Evolutionary conservation across 441 rosid genomes (phyloP).

Genomic region (Isatis lusitanica): DNA sequence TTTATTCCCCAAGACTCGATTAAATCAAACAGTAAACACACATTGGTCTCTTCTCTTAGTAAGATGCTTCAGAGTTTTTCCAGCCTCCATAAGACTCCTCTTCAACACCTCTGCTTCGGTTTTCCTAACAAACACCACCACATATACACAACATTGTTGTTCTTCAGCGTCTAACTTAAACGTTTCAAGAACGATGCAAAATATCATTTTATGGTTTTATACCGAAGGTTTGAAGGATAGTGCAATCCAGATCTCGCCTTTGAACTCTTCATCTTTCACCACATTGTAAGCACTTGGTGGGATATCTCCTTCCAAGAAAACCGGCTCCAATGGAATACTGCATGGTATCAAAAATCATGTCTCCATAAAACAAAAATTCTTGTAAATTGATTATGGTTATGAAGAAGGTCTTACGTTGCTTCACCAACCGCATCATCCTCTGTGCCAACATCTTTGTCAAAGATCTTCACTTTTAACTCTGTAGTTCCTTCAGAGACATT

Average conservation of each 20-base stretch:
- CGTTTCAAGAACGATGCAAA: conserved; percentile 4
- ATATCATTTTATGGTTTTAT: background rate
- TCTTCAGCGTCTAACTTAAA: background rate
- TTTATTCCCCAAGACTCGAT: background rate
- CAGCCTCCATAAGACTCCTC: conserved; percentile 51
- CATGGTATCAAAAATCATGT: conserved; percentile 8
- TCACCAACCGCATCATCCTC: conserved; percentile 67
- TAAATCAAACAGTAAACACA: conserved; percentile 5
- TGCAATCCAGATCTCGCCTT: conserved; percentile 59
- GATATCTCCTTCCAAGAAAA: conserved; percentile 48
- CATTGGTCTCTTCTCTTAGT: conserved; percentile 25
- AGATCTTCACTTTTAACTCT: conserved; percentile 52
- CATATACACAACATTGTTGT: conserved; percentile 5
- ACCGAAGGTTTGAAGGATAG: conserved; percentile 61
- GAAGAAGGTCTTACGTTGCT: conserved; percentile 46
- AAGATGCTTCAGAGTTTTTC: conserved; percentile 45
- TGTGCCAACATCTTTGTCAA: conserved; percentile 53
- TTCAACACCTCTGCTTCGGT: conserved; percentile 26
- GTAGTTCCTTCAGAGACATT: conserved; percentile 49
- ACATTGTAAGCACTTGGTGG: conserved; percentile 55
- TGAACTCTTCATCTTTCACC: conserved; percentile 52
- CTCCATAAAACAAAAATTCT: background rate
- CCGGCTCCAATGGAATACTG: conserved; percentile 55
- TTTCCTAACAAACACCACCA: conserved; percentile 29
- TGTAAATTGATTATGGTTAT: background rate